Conservation (phyloP, 2,329 filamentous ascomycete species). For the Achaetomium macrosporum region DNA sequence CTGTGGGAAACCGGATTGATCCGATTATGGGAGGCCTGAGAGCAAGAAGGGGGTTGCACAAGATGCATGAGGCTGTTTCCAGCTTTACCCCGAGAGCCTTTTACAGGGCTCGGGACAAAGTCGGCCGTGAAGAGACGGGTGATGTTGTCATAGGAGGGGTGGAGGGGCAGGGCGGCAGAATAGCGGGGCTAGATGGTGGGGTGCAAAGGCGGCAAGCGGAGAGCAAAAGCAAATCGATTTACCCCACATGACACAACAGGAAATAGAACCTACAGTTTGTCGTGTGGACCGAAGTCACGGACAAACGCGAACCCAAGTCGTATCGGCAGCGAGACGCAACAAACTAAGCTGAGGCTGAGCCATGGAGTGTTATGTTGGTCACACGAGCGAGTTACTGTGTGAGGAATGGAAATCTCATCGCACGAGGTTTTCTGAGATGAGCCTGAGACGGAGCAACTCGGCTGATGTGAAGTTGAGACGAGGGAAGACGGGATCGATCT, state of each 20-base stretch:
- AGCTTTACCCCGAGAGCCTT: neutral
- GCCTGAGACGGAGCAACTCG: neutral
- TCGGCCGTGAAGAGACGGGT: neutral
- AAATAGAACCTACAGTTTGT: neutral
- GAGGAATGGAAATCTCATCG: too few species aligned
- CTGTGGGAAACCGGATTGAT: slow-evolving; percentile 3
- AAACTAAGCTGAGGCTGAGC: too few species aligned
- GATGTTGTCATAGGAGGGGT: neutral
- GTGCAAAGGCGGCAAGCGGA: slow-evolving; percentile 4
- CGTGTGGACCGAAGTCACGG: neutral
- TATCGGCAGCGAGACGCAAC: neutral
- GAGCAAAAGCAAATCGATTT: neutral
- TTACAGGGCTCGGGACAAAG: neutral
- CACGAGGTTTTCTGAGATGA: neutral
- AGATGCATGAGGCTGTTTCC: neutral
- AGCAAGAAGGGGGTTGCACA: slow-evolving; percentile 5
- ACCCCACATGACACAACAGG: slow-evolving; percentile 8
- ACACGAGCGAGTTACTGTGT: neutral
- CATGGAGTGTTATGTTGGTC: too few species aligned
- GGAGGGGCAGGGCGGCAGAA: slow-evolving; percentile 15
- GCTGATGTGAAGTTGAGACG: neutral
- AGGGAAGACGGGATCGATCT: neutral
- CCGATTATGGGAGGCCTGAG: neutral
- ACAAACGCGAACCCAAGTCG: neutral
- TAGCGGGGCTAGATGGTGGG: slow-evolving; percentile 9